Evolutionary conservation across 192 early-diverging fungal genomes (phyloP).

Genomic region (Bifiguratus adelaidae): DNA sequence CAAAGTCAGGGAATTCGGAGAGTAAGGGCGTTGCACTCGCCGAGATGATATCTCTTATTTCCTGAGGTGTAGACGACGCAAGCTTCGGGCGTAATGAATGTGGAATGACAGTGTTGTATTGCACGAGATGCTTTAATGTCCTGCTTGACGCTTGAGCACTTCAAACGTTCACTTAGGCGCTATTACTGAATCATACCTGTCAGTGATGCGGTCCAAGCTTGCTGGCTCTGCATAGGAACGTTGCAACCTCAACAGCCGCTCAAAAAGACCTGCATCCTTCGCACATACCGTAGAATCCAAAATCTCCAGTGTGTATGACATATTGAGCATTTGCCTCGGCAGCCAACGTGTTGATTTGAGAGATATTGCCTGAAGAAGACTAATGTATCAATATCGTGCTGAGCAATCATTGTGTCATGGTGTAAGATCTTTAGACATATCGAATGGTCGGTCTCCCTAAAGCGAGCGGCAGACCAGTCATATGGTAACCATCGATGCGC

Average conservation of each 20-base stretch:
- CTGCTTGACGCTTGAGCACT: constrained; percentile 20
- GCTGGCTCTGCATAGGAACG: constrained; percentile 16
- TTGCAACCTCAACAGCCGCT: neutral
- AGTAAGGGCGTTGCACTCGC: constrained; percentile 22
- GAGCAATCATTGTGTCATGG: too few relatives aligned
- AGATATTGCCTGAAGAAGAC: constrained; percentile 46
- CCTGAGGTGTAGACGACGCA: constrained; percentile 19
- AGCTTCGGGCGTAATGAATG: constrained; percentile 24
- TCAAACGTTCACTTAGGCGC: too few relatives aligned
- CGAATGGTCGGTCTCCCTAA: too few relatives aligned
- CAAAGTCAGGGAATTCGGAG: constrained; percentile 39
- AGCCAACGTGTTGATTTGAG: constrained; percentile 42
- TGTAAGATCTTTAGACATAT: too few relatives aligned
- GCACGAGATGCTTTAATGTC: constrained; percentile 40
- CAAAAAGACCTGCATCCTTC: neutral
- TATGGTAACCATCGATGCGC: too few relatives aligned
- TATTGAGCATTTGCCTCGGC: constrained; percentile 36
- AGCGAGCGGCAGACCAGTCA: too few relatives aligned
- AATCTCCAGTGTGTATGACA: constrained; percentile 50
- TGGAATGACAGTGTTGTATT: constrained; percentile 43
- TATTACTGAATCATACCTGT: constrained; percentile 27
- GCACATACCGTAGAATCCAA: constrained; percentile 45
- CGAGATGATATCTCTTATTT: constrained; percentile 28
- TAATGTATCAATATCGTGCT: too few relatives aligned
- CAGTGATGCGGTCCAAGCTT: constrained; percentile 37